Evolutionary conservation across 2,329 filamentous ascomycete genomes (phyloP).

Genomic region (Epicoccum sorghinum): DNA sequence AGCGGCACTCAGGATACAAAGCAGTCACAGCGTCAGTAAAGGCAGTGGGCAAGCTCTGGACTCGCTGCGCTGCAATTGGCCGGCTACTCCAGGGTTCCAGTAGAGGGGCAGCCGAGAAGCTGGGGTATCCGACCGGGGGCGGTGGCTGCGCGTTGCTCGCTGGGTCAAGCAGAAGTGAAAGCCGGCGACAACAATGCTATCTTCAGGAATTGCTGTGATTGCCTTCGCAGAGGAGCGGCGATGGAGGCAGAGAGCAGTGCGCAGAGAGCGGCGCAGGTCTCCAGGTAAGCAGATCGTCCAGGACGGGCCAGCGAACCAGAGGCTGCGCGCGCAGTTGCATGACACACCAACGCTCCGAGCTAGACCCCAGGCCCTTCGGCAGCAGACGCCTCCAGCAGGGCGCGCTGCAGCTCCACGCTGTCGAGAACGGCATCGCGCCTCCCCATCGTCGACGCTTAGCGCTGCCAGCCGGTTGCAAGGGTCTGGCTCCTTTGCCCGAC

Average conservation of each 20-base stretch:
- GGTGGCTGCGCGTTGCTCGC: conserved; percentile 6
- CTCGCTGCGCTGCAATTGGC: conserved; percentile 33
- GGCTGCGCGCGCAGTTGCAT: conserved; percentile 33
- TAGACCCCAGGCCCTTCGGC: conserved; percentile 24
- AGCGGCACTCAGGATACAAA: conserved; percentile 25
- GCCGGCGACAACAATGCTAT: neutral
- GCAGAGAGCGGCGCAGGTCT: conserved; percentile 22
- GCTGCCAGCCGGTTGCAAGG: conserved; percentile 24
- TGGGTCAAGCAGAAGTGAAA: neutral
- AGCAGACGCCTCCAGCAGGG: conserved; percentile 18
- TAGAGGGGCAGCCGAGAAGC: conserved; percentile 21
- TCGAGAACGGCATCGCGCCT: conserved; percentile 26
- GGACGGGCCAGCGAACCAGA: conserved; percentile 33
- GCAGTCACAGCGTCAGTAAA: conserved; percentile 37
- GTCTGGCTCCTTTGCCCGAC: conserved; percentile 21
- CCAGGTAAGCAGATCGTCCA: conserved; percentile 24
- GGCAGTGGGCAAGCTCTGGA: conserved; percentile 32
- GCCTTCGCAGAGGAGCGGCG: conserved; percentile 11
- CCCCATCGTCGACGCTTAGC: conserved; percentile 23
- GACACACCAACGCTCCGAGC: conserved; percentile 36
- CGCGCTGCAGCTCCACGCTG: conserved; percentile 25
- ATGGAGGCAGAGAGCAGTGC: conserved; percentile 17
- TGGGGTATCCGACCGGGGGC: conserved; percentile 16
- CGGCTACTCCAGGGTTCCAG: conserved; percentile 15
- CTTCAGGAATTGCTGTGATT: conserved; percentile 5